Evolutionary conservation across 257 asterid species (phyloP).

Genomic region (Solanum medicagineum): DNA sequence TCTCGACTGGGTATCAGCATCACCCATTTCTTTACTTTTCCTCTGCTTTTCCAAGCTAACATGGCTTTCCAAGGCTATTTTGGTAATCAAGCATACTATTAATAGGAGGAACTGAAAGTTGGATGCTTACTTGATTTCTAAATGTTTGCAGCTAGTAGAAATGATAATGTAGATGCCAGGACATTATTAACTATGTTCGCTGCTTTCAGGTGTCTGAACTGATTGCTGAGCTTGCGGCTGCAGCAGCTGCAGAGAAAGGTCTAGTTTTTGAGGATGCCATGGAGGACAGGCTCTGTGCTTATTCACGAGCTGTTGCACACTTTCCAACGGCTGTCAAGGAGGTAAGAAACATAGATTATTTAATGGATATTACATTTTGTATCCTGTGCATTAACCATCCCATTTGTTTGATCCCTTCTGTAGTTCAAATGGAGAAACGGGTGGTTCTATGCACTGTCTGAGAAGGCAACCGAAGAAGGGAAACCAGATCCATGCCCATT

Average conservation of each 20-base stretch:
- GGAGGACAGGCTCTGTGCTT: conserved; percentile 86
- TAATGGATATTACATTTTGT: neutral
- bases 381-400: neutral
- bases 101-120: neutral
- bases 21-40: neutral
- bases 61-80: neutral
- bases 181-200: neutral
- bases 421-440: conserved; percentile 98
- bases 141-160: neutral
- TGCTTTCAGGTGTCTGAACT: conserved; percentile 60
- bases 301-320: conserved; percentile 86
- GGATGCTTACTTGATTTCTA: neutral
- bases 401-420: neutral
- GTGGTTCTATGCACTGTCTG: conserved; percentile 84
- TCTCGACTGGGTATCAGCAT: neutral
- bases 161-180: neutral
- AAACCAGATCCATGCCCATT: conserved; percentile 86
- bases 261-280: conserved; percentile 60
- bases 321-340: conserved; percentile 97
- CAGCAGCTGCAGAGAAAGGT: conserved; percentile 79
- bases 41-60: neutral
- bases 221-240: conserved; percentile 69
- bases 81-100: neutral
- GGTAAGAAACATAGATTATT: conserved; percentile 26
- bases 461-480: conserved; percentile 71